Conservation (phyloP, 73 alveolate genomes). For the Paramecium sexaurelia region DNA sequence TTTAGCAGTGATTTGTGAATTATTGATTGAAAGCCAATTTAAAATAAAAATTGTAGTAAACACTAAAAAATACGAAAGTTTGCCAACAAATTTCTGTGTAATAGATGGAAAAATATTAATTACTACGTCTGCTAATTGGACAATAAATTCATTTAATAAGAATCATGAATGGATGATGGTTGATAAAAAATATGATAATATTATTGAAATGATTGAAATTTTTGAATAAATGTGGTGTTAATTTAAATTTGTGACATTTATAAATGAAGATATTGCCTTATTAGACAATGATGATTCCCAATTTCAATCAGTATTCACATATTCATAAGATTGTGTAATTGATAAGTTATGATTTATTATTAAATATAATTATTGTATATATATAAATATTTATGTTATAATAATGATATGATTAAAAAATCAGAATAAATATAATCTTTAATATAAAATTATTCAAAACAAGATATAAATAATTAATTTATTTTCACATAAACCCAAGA, state of each 20-base stretch:
- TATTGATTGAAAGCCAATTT: neutral
- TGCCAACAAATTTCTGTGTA: slow-evolving; percentile 3
- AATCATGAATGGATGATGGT: neutral
- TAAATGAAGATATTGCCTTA: neutral
- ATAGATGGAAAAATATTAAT: neutral
- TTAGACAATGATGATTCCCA: neutral
- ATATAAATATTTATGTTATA: neutral
- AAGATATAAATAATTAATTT: neutral
- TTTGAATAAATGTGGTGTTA: neutral
- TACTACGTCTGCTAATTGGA: neutral
- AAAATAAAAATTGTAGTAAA: neutral
- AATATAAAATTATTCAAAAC: neutral
- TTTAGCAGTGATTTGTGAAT: neutral
- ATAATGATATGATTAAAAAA: neutral
- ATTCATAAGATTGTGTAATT: neutral
- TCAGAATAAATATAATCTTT: neutral
- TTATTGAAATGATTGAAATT: neutral
- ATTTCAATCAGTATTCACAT: neutral
- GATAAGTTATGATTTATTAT: neutral
- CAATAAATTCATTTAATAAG: neutral
- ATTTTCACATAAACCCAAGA: neutral
- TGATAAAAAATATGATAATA: neutral
- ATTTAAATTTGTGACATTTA: neutral
- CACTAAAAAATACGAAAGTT: neutral
- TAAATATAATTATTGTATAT: neutral